These are phyloP conservation scores for Hypoxylon sp. DNA, from an alignment of 2,329 filamentous ascomycete species.

Conservation along the genomic window DNA sequence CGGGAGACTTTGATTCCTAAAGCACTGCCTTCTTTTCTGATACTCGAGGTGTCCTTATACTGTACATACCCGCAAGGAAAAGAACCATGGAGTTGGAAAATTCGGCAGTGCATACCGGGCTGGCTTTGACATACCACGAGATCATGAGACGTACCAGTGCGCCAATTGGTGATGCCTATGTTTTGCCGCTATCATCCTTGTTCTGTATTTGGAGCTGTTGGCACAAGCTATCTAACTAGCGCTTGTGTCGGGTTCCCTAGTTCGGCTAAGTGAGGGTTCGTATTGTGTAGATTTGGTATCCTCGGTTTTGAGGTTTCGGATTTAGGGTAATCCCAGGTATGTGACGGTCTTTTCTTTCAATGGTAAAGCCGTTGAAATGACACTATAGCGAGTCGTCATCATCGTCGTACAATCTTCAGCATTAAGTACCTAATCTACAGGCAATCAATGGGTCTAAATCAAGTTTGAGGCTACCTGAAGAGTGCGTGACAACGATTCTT, in stretches of 20 bases:
- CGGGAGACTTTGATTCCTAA: slow-evolving; percentile 5
- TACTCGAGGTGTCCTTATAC: slow-evolving; percentile 1
- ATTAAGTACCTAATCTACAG: too few species aligned
- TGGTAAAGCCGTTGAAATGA: not conserved
- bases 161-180: slow-evolving; percentile 1
- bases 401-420: slow-evolving; percentile 15
- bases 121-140: slow-evolving; percentile 8
- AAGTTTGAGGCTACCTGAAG: slow-evolving; percentile 4
- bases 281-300: slow-evolving; percentile 4
- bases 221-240: not conserved
- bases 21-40: not conserved
- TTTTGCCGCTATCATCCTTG: slow-evolving; percentile 11
- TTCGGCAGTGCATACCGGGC: slow-evolving; percentile 17
- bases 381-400: slow-evolving; percentile 1
- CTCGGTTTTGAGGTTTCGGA: slow-evolving; percentile 12
- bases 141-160: slow-evolving; percentile 12
- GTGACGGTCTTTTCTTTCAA: slow-evolving; percentile 5
- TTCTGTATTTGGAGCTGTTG: slow-evolving; percentile 2
- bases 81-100: slow-evolving; percentile 7
- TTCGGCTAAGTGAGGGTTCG: slow-evolving; percentile 4
- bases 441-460: slow-evolving; percentile 2
- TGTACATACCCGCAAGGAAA: slow-evolving; percentile 4
- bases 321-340: slow-evolving; percentile 1
- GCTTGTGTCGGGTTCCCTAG: slow-evolving; percentile 12
- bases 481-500: not conserved